phyloP scores from a whole-genome alignment of 306 rosid species.

The Sesbania bispinosa region DNA sequence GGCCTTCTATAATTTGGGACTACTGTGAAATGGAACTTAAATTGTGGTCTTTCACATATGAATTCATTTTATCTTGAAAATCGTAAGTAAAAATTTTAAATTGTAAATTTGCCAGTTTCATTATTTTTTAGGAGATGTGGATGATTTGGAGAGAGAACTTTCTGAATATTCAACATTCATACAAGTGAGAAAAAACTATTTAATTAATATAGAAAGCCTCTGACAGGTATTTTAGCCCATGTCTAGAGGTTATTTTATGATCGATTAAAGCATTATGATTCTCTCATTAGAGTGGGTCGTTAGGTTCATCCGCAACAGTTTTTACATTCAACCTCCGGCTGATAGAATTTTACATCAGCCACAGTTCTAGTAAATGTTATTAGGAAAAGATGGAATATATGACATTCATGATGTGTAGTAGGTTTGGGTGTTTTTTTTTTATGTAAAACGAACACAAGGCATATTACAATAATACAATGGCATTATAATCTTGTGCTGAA shows the following conservation, averaged over 20 bases:
- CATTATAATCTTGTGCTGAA: slow-evolving; percentile 18
- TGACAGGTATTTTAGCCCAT: background rate
- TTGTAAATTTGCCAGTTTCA: background rate
- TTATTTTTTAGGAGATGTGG: background rate
- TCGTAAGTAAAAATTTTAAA: background rate
- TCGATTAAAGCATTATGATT: background rate
- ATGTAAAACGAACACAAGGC: background rate
- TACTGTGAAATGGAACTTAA: background rate
- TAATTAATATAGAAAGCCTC: background rate
- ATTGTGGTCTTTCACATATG: background rate
- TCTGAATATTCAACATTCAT: background rate
- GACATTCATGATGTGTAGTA: background rate
- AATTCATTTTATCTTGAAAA: background rate
- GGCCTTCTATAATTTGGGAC: background rate
- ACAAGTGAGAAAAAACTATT: background rate
- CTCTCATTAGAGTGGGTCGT: background rate
- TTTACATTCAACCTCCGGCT: background rate
- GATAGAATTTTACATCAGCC: background rate
- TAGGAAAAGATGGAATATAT: slow-evolving; percentile 10
- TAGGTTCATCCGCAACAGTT: background rate
- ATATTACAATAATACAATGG: background rate
- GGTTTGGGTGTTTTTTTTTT: slow-evolving; percentile 11
- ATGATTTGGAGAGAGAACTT: background rate
- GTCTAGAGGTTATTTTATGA: background rate
- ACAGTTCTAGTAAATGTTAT: background rate